Evolutionary conservation across 2,329 filamentous ascomycete genomes (phyloP), one percentile per base, ranked within the genome.

Genomic region (Pseudogymnoascus sp.): DNA sequence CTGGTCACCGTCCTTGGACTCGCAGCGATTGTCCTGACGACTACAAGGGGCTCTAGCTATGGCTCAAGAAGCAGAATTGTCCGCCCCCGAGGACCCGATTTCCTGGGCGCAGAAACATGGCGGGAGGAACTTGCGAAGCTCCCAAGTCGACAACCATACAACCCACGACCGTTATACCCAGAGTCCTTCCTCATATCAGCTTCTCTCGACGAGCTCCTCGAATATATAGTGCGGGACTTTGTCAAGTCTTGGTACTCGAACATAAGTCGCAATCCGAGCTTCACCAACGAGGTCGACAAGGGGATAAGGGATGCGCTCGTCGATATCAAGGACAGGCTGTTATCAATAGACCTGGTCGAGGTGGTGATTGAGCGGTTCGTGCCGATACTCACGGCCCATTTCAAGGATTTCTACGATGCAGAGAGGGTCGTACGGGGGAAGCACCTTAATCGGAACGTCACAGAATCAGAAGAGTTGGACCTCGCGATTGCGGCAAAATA

Each of bases 401-500:
- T 99, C 70, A 90, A 85, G 68, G 91, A 96, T 68, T 96, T 96
- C 69, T 91, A 92, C 74, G 87, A 94, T 67, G 94, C 94, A 0
- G 94, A 99, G 77, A 84, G 89, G 63, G 83, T 86, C 7, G 90
- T 99, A 10, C 84, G 93, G 62, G 95, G 95, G 11, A 89, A 87
- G 73, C 91, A 96, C 75, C 79, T 97, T 63, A 94, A 92, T 69
- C 86, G 91, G 61, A 92, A 88, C 67, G 87, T 99, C 63, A 97
- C 95, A 2, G 94, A 99, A 76, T 96, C 92, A 0, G 93, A 97
- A 72, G 94, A 99, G 80, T 79, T 99, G 70, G 92, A 97, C 74
- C 80, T 96, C 68, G 94, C 94, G 1, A 96, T 99, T 75, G 94
- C 94, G n/a, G 88, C 85, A 42, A 97, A 96, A 75, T 99, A 94